Evolutionary conservation across 345 rosid species (phyloP).

Genomic region (Conringia planisiliqua): DNA sequence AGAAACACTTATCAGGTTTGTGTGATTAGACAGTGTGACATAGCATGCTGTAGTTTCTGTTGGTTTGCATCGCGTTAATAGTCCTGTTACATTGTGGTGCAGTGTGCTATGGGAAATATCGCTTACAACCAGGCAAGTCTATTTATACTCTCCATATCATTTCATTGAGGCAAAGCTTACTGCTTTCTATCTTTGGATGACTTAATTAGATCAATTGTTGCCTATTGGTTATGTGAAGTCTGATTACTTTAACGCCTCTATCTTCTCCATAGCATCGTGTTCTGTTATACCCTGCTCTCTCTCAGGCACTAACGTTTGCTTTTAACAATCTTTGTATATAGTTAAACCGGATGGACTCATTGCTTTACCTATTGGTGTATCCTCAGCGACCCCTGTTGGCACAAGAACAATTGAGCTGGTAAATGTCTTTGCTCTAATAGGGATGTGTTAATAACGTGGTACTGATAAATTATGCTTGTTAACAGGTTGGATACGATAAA

Average conservation of each 20-base stretch:
- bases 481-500: slow-evolving; percentile 89
- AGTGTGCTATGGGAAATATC: slow-evolving; percentile 99
- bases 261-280: neutral
- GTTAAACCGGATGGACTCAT: slow-evolving; percentile 83
- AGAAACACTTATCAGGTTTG: slow-evolving; percentile 94
- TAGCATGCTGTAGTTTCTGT: slow-evolving; percentile 9
- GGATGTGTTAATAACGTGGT: neutral
- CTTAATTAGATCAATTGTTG: neutral
- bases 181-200: slow-evolving; percentile 1
- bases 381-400: slow-evolving; percentile 92
- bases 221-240: neutral
- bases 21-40: slow-evolving; percentile 11
- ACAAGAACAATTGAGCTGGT: slow-evolving; percentile 96
- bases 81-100: slow-evolving; percentile 8
- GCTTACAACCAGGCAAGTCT: slow-evolving; percentile 86
- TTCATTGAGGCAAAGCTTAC: neutral
- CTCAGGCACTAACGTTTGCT: neutral
- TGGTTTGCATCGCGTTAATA: slow-evolving; percentile 2
- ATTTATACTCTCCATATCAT: neutral
- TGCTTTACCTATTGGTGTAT: slow-evolving; percentile 85
- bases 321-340: slow-evolving; percentile 25
- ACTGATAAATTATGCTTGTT: slow-evolving; percentile 20
- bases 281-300: slow-evolving; percentile 1
- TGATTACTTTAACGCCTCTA: neutral
- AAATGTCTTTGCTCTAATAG: slow-evolving; percentile 13